Conservation (phyloP, 139 green algal genomes). For the Pleodorina starrii region DNA sequence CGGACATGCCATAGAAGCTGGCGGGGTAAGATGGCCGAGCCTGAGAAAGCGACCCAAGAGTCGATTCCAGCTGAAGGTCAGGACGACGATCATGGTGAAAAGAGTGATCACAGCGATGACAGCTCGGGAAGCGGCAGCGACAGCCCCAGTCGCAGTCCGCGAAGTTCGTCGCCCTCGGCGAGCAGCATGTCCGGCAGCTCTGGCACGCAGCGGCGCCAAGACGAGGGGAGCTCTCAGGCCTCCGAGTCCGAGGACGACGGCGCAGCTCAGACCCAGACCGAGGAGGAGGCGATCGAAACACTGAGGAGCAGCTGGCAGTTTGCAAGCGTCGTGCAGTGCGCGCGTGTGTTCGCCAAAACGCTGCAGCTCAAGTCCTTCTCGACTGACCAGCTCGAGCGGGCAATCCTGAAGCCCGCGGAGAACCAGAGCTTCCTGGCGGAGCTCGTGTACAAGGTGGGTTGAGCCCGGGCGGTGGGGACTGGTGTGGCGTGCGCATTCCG, state of each 20-base stretch:
- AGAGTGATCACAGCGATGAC: background rate
- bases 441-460: slow-evolving; percentile 55
- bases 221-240: background rate
- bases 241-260: background rate
- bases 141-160: background rate
- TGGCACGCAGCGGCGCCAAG: background rate
- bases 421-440: slow-evolving; percentile 62
- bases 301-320: background rate
- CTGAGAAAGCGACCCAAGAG: background rate
- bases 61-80: background rate
- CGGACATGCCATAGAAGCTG: background rate
- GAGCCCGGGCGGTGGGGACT: too few species aligned
- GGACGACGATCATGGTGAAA: background rate
- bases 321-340: slow-evolving; percentile 6
- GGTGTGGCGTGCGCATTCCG: too few species aligned
- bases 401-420: slow-evolving; percentile 55
- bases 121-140: background rate
- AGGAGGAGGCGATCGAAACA: background rate
- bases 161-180: background rate
- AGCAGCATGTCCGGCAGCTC: background rate
- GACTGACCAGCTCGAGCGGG: slow-evolving; percentile 60
- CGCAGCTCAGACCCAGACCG: background rate
- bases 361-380: slow-evolving; percentile 58
- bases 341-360: slow-evolving; percentile 53
- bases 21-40: background rate